Evolutionary conservation across 139 green algal genomes (phyloP), one percentile per base, ranked within the genome.

Genomic region (Tetraselmis chui): DNA sequence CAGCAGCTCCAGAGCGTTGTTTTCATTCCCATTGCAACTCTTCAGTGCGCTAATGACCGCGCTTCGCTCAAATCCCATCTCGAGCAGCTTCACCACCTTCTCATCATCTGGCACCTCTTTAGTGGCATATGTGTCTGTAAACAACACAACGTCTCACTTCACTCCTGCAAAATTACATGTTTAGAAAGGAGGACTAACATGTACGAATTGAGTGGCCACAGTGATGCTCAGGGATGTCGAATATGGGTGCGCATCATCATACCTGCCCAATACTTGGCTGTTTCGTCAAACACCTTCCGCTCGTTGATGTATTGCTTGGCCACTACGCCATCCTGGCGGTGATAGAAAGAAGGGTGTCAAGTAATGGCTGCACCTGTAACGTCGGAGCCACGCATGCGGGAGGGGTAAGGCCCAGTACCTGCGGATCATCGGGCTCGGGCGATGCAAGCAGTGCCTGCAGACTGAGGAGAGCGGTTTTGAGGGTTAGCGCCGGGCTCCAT

Each of bases 341-440:
- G 45, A 67, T 67, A 67, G 11, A 67, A 67, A 5, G 11, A 67
- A 23, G 23, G 23, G 59, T 23, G 59, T n/a, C 59, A 23, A 23
- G n/a, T n/a, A n/a, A n/a, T n/a, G n/a, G n/a, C n/a, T n/a, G n/a
- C n/a, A n/a, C n/a, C n/a, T n/a, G n/a, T n/a, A n/a, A n/a, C n/a
- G n/a, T n/a, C n/a, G n/a, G n/a, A n/a, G n/a, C n/a, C n/a, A n/a
- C n/a, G n/a, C n/a, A n/a, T n/a, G n/a, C n/a, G n/a, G n/a, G n/a
- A n/a, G n/a, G n/a, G n/a, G n/a, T n/a, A n/a, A n/a, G n/a, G n/a
- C n/a, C n/a, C n/a, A n/a, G n/a, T 74, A 92, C 89, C 67, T 92
- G 89, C 30, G 89, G 89, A 80, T 92, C 89, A 78, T 87, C 82
- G 28, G 89, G 88, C 76, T 92, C 84, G 1, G 89, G 88, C 1